phyloP scores from a whole-genome alignment of 441 rosid species.

The Pelargonium cotyledonis region DNA sequence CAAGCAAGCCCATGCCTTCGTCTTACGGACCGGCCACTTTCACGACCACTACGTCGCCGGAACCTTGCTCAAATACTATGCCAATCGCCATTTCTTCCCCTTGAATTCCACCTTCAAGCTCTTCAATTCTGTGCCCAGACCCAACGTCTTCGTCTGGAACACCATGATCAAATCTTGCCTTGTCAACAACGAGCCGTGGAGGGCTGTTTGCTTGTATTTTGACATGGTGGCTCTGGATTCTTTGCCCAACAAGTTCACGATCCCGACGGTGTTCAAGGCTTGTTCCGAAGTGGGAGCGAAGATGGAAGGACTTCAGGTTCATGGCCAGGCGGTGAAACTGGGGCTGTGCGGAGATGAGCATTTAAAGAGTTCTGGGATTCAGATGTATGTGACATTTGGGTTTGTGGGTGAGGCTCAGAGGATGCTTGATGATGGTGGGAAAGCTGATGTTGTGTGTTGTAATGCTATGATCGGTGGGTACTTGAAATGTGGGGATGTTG shows the following conservation, averaged over 20 bases:
- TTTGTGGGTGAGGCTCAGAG: constrained; percentile 19
- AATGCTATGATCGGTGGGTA: constrained; percentile 34
- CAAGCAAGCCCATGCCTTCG: constrained; percentile 36
- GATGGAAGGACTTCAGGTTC: constrained; percentile 34
- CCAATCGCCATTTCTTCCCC: constrained; percentile 16
- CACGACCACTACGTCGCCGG: constrained; percentile 31
- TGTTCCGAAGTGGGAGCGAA: constrained; percentile 20
- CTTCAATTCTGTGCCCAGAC: constrained; percentile 26
- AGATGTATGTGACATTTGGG: constrained; percentile 31
- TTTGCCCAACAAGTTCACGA: constrained; percentile 42
- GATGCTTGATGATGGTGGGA: constrained; percentile 24
- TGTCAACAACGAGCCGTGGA: constrained; percentile 19
- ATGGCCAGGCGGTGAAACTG: constrained; percentile 34
- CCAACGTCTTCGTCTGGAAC: constrained; percentile 46
- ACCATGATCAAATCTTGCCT: constrained; percentile 19
- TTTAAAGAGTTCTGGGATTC: constrained; percentile 37
- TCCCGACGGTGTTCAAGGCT: constrained; percentile 38
- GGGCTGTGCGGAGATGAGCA: constrained; percentile 33
- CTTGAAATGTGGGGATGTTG: constrained; percentile 20
- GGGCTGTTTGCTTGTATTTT: constrained; percentile 22
- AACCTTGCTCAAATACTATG: constrained; percentile 25
- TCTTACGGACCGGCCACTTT: constrained; percentile 31
- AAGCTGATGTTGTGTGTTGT: constrained; percentile 25
- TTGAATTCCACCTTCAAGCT: constrained; percentile 27
- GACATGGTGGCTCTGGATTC: constrained; percentile 27